Evolutionary conservation across 2,329 filamentous ascomycete species (phyloP).

Genomic region (Plectosphaerella cucumerina): DNA sequence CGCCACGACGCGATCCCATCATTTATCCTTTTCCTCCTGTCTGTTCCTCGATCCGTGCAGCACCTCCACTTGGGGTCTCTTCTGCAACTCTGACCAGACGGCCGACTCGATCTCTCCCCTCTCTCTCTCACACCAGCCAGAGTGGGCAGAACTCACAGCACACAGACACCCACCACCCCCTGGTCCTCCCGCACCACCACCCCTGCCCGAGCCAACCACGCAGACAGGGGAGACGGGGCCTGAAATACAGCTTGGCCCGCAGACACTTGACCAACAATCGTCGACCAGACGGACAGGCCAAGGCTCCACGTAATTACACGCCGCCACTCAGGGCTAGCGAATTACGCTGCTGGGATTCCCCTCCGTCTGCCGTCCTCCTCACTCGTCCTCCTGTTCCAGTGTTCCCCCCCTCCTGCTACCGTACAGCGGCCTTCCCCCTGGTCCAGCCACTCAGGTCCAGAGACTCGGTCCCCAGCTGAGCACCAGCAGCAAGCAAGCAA

Average conservation of each 20-base stretch:
- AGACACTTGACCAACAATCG: neutral
- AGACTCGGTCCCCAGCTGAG: neutral
- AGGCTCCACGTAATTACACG: constrained; percentile 5
- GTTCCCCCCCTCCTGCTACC: neutral
- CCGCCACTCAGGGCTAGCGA: constrained; percentile 2
- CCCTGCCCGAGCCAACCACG: constrained; percentile 2
- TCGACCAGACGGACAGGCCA: neutral
- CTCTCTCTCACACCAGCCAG: too few relatives aligned
- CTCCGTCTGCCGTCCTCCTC: neutral
- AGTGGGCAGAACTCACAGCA: too few relatives aligned
- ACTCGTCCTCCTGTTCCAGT: neutral
- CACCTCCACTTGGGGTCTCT: too few relatives aligned
- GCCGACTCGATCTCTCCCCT: too few relatives aligned
- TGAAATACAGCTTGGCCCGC: neutral
- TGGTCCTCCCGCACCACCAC: neutral
- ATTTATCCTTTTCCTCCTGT: too few relatives aligned
- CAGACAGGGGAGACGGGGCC: neutral
- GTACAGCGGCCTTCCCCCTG: neutral
- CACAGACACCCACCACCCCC: neutral
- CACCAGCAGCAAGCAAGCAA: neutral
- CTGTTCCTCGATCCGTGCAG: too few relatives aligned
- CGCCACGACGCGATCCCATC: too few relatives aligned
- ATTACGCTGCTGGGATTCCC: neutral
- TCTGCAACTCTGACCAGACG: too few relatives aligned
- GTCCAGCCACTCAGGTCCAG: neutral